These are phyloP conservation scores for Anaeromyces robustus DNA, from an alignment of 192 early-diverging fungal species.

Conservation along the genomic window DNA sequence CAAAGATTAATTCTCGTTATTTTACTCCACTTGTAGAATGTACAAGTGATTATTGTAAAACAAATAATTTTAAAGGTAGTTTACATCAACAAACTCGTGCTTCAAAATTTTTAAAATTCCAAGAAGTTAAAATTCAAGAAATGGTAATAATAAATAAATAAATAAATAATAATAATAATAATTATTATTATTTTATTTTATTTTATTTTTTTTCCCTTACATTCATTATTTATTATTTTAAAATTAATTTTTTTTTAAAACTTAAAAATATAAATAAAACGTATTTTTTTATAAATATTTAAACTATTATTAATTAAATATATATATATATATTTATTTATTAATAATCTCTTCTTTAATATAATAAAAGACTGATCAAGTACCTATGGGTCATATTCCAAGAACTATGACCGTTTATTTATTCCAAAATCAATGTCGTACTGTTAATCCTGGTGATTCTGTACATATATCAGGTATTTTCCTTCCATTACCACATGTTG, in stretches of 20 bases:
- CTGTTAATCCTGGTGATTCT: slow-evolving; percentile 75
- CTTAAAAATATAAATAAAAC: no score
- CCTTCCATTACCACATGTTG: slow-evolving; percentile 80
- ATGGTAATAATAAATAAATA: slow-evolving; percentile 31
- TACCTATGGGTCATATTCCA: slow-evolving; percentile 96
- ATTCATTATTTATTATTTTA: no score
- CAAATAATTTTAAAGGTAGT: slow-evolving; percentile 61
- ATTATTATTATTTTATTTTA: background rate
- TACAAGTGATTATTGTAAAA: slow-evolving; percentile 58
- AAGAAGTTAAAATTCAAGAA: slow-evolving; percentile 94
- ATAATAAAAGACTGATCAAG: slow-evolving; percentile 68
- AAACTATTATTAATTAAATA: no score
- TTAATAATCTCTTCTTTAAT: no score
- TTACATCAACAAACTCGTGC: slow-evolving; percentile 82
- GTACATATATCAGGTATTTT: slow-evolving; percentile 74
- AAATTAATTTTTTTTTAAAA: no score
- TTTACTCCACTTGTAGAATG: slow-evolving; percentile 74
- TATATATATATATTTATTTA: no score
- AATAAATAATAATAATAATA: background rate
- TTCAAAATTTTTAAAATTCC: slow-evolving; percentile 82
- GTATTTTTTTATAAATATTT: no score
- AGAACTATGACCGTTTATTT: slow-evolving; percentile 87
- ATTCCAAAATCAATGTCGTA: slow-evolving; percentile 59
- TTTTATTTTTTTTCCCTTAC: no score
- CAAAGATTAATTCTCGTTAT: slow-evolving; percentile 14